Conservation (phyloP, 2,329 filamentous ascomycete species). For the Cladosporium sphaerospermum region DNA sequence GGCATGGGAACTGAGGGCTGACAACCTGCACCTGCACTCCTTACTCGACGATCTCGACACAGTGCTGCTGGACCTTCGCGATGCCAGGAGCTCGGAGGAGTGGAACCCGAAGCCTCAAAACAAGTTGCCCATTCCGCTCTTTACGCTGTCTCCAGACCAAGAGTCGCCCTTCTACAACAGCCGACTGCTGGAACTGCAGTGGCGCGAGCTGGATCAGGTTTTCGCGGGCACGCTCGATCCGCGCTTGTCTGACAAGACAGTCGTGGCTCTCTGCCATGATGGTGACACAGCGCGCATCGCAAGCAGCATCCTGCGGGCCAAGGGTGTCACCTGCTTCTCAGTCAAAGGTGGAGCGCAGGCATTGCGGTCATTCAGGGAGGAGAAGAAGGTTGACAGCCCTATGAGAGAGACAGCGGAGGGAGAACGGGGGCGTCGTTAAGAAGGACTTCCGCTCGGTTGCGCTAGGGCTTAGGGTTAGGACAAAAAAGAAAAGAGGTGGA, state of each 20-base stretch:
- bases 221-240: conserved; percentile 28
- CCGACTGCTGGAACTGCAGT: conserved; percentile 39
- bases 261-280: conserved; percentile 49
- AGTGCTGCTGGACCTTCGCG: conserved; percentile 21
- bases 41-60: conserved; percentile 3
- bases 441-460: no score
- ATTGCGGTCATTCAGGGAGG: background rate
- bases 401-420: background rate
- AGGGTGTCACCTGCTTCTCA: conserved; percentile 27
- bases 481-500: no score
- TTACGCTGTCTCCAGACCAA: conserved; percentile 27
- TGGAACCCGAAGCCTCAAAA: conserved; percentile 41
- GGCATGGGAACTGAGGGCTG: conserved; percentile 45
- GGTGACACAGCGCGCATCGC: conserved; percentile 51
- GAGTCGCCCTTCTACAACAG: conserved; percentile 45
- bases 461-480: no score
- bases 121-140: conserved; percentile 29
- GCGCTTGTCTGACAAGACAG: conserved; percentile 29
- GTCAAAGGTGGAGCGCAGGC: conserved; percentile 1
- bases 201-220: conserved; percentile 41
- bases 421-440: conserved; percentile 3
- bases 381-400: background rate
- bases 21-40: conserved; percentile 31
- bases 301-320: conserved; percentile 48
- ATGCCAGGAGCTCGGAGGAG: conserved; percentile 25